These are phyloP conservation scores for Dictyostelium citrinum DNA, from an alignment of 78 protist species.

Conservation along the genomic window DNA sequence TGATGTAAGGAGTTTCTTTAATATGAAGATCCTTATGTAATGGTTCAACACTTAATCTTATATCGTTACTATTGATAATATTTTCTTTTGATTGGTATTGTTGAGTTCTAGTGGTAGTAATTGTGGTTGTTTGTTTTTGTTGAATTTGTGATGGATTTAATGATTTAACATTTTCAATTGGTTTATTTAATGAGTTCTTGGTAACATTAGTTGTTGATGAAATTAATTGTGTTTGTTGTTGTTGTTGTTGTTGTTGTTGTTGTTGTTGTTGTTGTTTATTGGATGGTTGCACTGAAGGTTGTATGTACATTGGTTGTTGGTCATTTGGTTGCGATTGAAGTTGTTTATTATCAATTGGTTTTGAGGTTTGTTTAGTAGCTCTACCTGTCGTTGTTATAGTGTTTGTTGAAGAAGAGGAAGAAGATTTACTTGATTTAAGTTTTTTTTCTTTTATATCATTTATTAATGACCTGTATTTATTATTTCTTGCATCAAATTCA, in stretches of 20 bases:
- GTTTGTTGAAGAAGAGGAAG: not conserved
- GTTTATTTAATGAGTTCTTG: not conserved
- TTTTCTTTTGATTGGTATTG: not conserved
- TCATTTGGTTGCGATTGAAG: not conserved
- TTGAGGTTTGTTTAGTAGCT: not conserved
- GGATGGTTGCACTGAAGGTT: too few relatives aligned
- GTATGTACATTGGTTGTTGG: not conserved
- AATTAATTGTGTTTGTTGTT: not conserved
- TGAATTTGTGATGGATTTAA: not conserved
- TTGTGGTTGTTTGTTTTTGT: not conserved
- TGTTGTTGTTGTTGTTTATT: not conserved
- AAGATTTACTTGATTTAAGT: not conserved
- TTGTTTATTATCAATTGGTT: not conserved
- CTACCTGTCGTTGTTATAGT: not conserved
- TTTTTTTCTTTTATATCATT: not conserved
- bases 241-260: not conserved
- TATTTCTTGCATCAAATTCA: conserved; percentile 1
- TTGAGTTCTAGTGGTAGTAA: not conserved
- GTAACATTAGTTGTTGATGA: not conserved
- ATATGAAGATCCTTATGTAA: not conserved
- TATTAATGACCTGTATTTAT: not conserved
- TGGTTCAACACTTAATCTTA: conserved; percentile 1
- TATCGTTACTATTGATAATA: not conserved
- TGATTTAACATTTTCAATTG: not conserved
- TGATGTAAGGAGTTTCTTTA: not conserved